Evolutionary conservation across 108 stramenopile species (phyloP).

Genomic region (Nitzschia sp.): DNA sequence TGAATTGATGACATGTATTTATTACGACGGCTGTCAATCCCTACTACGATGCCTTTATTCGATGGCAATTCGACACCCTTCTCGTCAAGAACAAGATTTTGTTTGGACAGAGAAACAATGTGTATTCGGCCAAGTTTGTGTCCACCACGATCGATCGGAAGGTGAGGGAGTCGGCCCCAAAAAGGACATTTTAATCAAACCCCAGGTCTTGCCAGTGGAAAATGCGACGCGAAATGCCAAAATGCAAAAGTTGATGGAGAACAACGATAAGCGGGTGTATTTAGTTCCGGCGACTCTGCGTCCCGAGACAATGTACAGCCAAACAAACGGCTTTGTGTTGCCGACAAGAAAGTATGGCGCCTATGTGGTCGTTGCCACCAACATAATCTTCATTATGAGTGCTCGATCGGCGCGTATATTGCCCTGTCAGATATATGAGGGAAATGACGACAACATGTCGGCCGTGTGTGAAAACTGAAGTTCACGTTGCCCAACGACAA

Average conservation of each 20-base stretch:
- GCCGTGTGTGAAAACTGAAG: conserved; percentile 91
- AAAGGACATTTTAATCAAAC: conserved; percentile 98
- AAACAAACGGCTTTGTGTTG: conserved; percentile 99
- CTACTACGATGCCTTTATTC: conserved; percentile 96
- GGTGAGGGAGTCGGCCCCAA: conserved; percentile 98
- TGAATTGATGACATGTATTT: conserved; percentile 97
- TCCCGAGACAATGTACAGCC: conserved; percentile 99
- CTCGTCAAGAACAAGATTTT: conserved; percentile 76
- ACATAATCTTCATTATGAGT: conserved; percentile 92
- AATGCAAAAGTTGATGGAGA: conserved; percentile 65
- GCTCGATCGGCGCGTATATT: conserved; percentile 89
- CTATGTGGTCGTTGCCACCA: conserved; percentile 85
- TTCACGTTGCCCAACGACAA: conserved; percentile 94
- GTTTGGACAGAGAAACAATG: conserved; percentile 97
- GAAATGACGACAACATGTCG: conserved; percentile 81
- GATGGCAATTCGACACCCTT: conserved; percentile 95
- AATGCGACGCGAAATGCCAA: conserved; percentile 76
- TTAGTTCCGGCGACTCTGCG: conserved; percentile 97
- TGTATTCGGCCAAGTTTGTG: conserved; percentile 97
- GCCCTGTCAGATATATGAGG: conserved; percentile 86
- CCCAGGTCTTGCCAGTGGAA: conserved; percentile 85
- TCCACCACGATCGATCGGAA: conserved; percentile 96
- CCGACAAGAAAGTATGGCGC: conserved; percentile 97
- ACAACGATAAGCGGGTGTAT: conserved; percentile 65
- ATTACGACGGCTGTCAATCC: conserved; percentile 98